phyloP scores from a whole-genome alignment of 768 basidiomycete genomes.

The Amanita subjunquillea region DNA sequence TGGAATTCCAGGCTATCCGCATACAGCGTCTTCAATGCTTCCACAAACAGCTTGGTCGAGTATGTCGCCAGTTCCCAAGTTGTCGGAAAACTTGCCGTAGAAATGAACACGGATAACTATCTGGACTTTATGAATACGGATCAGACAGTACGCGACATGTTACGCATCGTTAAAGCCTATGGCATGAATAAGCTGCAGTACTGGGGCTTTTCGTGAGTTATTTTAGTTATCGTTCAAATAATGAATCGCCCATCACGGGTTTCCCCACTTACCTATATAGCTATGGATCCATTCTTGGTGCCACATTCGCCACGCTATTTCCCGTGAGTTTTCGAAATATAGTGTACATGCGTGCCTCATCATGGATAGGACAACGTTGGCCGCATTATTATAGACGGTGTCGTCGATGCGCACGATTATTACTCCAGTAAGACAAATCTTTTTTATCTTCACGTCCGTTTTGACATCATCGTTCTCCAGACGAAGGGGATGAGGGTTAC shows the following conservation, averaged over 20 bases:
- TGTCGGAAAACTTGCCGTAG: neutral
- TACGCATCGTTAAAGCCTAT: conserved; percentile 16
- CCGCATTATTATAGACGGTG: conserved; percentile 28
- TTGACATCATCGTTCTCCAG: conserved; percentile 10
- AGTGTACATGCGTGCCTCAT: neutral
- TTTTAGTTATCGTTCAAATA: neutral
- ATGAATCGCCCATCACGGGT: neutral
- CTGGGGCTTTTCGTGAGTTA: conserved; percentile 20
- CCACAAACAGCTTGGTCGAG: neutral
- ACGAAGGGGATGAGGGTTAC: conserved; percentile 23
- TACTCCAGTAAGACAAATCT: conserved; percentile 20
- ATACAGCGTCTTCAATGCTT: neutral
- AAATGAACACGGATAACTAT: conserved; percentile 10
- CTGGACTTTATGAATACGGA: conserved; percentile 26
- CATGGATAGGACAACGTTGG: conserved; percentile 19
- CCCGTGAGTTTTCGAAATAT: conserved; percentile 7
- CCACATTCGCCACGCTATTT: conserved; percentile 15
- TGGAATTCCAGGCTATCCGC: neutral
- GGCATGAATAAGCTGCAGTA: conserved; percentile 7
- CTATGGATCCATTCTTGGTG: conserved; percentile 13
- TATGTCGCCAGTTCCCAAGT: neutral
- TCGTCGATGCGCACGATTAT: conserved; percentile 29
- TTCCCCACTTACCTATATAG: neutral
- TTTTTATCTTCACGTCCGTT: neutral
- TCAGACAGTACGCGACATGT: conserved; percentile 27